These are phyloP conservation scores for Cerioporus squamosus DNA, from an alignment of 1,284 basidiomycete species.

Conservation along the genomic window DNA sequence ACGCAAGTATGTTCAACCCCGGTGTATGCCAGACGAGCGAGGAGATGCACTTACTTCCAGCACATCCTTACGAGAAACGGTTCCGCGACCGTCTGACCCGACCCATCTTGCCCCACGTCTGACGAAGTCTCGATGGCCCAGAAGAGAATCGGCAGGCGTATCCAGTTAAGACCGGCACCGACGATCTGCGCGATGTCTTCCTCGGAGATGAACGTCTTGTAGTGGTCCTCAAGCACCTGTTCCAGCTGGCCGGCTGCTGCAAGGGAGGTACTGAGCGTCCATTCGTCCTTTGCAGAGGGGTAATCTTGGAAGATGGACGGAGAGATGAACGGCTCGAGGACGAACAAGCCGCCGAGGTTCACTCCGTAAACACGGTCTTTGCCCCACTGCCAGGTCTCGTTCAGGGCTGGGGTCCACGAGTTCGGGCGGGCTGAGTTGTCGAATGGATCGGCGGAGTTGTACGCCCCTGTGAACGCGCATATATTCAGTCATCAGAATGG, in stretches of 20 bases:
- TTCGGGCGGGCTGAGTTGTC: conserved; percentile 64
- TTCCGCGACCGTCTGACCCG: conserved; percentile 31
- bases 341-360: conserved; percentile 75
- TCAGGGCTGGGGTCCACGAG: conserved; percentile 65
- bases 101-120: conserved; percentile 38
- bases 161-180: conserved; percentile 74
- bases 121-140: conserved; percentile 76
- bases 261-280: conserved; percentile 54
- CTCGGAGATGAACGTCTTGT: conserved; percentile 55
- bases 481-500: too few species aligned
- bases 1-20: too few species aligned
- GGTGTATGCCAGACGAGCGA: too few species aligned
- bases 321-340: conserved; percentile 82
- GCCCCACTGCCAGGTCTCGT: conserved; percentile 74
- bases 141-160: conserved; percentile 77
- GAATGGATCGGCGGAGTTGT: conserved; percentile 64
- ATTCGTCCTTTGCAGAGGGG: conserved; percentile 60
- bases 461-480: conserved; percentile 41
- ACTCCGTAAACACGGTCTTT: conserved; percentile 65
- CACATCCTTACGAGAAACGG: conserved; percentile 38
- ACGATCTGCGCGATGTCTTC: conserved; percentile 39
- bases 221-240: conserved; percentile 48
- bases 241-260: conserved; percentile 38
- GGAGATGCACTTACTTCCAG: too few species aligned
- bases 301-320: conserved; percentile 80